Base-by-base conservation (phyloP, 768 basidiomycete species). In the Russula sp. region DNA sequence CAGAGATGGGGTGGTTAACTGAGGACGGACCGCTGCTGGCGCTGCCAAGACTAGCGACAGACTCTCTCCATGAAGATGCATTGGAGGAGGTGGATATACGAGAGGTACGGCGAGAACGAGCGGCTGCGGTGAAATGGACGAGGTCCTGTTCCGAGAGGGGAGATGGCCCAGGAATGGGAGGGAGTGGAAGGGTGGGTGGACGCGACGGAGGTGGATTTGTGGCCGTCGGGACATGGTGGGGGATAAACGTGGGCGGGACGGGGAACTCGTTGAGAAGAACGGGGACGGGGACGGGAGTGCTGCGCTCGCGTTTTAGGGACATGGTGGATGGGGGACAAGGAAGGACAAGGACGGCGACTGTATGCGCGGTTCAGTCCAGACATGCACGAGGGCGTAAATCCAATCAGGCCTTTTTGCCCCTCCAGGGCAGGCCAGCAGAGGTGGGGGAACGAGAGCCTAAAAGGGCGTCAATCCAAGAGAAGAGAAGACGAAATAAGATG, bases 151-250 rank as follows among this genome's bases (percentile, higher is more conserved):
- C 75, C 2, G 83, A 77, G 29, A 84, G 75, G 20, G 82, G 76
- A 2, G 83, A 83, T 0, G 83, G 82, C 2, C 83, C 85, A 0
- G 87, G 87, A 1, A 88, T 66, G 3, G 87, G 85, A 0, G 87
- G 87, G 3, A 88, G 78, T 0, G 87, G 86, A 0, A 75, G 67
- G 0, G 76, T 72, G 0, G 86, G 86, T 0, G 86, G 86, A 1
- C 73, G 75, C 0, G 82, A 82, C 0, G 80, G 83, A 0, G 85
- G 85, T 0, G 84, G 85, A 58, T 84, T 82, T 47, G 36, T 34
- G 38, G 67, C n/a, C 59, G 43, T 1, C 57, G 52, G 11, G 52
- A 53, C 59, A 69, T 34, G 68, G 64, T 65, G 65, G 22, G 73
- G 73, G 46, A 74, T 74, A 60, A 68, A 70, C 9, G 72, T 67